Evolutionary conservation across 805 yeast genomes (phyloP).

Genomic region (Kockiozyma suomiensis): DNA sequence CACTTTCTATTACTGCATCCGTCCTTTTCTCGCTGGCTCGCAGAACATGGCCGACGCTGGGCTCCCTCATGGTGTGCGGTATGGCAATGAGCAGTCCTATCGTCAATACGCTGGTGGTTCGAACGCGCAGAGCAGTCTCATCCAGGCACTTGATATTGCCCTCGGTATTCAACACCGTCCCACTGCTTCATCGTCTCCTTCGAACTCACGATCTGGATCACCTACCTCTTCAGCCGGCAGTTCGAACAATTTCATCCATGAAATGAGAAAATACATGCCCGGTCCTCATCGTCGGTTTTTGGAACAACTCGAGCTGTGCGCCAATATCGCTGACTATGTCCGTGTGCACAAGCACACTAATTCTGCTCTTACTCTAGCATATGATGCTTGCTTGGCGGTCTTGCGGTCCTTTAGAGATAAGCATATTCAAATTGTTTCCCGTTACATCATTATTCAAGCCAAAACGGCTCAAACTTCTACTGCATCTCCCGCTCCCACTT

Average conservation of each 20-base stretch:
- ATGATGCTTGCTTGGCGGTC: slow-evolving; percentile 89
- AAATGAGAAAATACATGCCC: slow-evolving; percentile 92
- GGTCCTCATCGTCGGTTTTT: slow-evolving; percentile 78
- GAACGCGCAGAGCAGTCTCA: slow-evolving; percentile 88
- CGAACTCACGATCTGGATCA: slow-evolving; percentile 6
- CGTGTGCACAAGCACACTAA: slow-evolving; percentile 44
- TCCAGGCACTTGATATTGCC: slow-evolving; percentile 81
- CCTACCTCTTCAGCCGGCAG: slow-evolving; percentile 50
- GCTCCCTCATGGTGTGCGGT: slow-evolving; percentile 72
- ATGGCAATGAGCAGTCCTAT: slow-evolving; percentile 51
- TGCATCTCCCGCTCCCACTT: slow-evolving; percentile 10
- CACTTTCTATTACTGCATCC: slow-evolving; percentile 77
- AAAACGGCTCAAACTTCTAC: slow-evolving; percentile 38
- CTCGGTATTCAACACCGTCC: slow-evolving; percentile 77
- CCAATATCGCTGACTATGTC: slow-evolving; percentile 69
- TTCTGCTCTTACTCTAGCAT: slow-evolving; percentile 66
- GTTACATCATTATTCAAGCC: slow-evolving; percentile 83
- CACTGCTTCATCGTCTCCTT: slow-evolving; percentile 42
- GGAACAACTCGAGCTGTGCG: slow-evolving; percentile 56
- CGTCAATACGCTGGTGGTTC: slow-evolving; percentile 72
- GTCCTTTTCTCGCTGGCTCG: slow-evolving; percentile 96
- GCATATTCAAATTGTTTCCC: slow-evolving; percentile 88
- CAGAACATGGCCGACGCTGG: slow-evolving; percentile 88
- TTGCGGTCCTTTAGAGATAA: slow-evolving; percentile 85
- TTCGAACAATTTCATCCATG: slow-evolving; percentile 62